These are phyloP conservation scores for Aspergillus leporis DNA, from an alignment of 495 filamentous ascomycete species.

Conservation along the genomic window DNA sequence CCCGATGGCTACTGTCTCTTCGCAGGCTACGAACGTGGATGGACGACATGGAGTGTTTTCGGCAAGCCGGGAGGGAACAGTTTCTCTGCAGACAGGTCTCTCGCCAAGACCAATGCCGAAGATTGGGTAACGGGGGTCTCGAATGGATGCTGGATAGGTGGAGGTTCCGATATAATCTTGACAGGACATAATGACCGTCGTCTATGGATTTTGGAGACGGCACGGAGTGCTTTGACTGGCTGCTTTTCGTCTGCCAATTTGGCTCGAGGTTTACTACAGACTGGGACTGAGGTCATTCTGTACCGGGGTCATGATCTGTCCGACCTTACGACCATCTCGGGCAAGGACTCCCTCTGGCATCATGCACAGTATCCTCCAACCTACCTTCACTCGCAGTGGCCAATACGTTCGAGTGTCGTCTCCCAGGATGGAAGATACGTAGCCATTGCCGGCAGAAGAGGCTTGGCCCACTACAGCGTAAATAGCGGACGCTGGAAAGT, in stretches of 20 bases:
- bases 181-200: slow-evolving; percentile 67
- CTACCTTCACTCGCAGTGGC: slow-evolving; percentile 90
- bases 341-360: slow-evolving; percentile 92
- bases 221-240: slow-evolving; percentile 83
- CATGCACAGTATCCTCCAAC: slow-evolving; percentile 79
- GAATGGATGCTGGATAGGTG: slow-evolving; percentile 81
- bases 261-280: slow-evolving; percentile 83
- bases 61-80: slow-evolving; percentile 84
- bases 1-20: slow-evolving; percentile 97
- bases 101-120: slow-evolving; percentile 69
- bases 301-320: slow-evolving; percentile 92
- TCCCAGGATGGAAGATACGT: slow-evolving; percentile 93
- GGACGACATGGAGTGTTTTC: slow-evolving; percentile 96
- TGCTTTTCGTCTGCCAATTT: slow-evolving; percentile 91
- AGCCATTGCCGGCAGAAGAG: slow-evolving; percentile 87
- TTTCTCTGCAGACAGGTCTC: slow-evolving; percentile 65
- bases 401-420: slow-evolving; percentile 79
- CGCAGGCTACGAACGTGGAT: slow-evolving; percentile 88
- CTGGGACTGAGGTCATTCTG: slow-evolving; percentile 79
- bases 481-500: slow-evolving; percentile 95
- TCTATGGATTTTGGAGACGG: slow-evolving; percentile 88
- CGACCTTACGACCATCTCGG: slow-evolving; percentile 85
- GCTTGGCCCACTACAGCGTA: slow-evolving; percentile 93
- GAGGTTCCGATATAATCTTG: slow-evolving; percentile 82
- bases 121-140: slow-evolving; percentile 75